Evolutionary conservation across 129 eudicot genomes (phyloP).

Genomic region (Flaveria robusta): DNA sequence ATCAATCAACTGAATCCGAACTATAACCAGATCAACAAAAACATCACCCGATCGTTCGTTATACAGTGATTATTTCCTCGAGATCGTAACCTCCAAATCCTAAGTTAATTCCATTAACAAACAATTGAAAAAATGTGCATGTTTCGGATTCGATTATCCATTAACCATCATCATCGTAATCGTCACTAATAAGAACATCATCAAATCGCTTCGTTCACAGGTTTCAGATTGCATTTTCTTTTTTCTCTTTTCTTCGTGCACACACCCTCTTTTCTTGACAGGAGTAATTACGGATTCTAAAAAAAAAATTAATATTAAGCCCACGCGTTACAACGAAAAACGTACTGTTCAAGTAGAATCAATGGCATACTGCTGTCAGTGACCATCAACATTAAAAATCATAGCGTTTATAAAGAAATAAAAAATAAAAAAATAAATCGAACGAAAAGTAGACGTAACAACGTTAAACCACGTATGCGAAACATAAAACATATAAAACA

Average conservation of each 20-base stretch:
- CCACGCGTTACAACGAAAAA: no score
- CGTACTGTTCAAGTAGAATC: no score
- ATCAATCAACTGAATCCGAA: slow-evolving; percentile 23
- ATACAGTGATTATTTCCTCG: slow-evolving; percentile 19
- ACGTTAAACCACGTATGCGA: no score
- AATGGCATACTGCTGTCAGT: no score
- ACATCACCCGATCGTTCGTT: slow-evolving; percentile 35
- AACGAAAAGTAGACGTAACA: no score
- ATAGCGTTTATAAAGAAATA: no score
- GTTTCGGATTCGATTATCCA: slow-evolving; percentile 42
- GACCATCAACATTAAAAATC: no score
- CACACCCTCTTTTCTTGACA: slow-evolving; percentile 31
- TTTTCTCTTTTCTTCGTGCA: slow-evolving; percentile 25
- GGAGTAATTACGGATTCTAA: slow-evolving; percentile 34
- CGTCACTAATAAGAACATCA: slow-evolving; percentile 4
- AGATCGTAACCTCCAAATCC: slow-evolving; percentile 37
- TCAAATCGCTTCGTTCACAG: slow-evolving; percentile 22
- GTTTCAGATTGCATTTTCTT: slow-evolving; percentile 16
- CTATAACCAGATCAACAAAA: slow-evolving; percentile 23
- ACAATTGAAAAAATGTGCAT: slow-evolving; percentile 12
- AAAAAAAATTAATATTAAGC: background rate
- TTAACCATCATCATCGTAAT: slow-evolving; percentile 25
- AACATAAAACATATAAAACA: no score
- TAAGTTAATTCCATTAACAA: slow-evolving; percentile 34
- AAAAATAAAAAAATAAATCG: no score